Evolutionary conservation across 768 basidiomycete genomes (phyloP).

Genomic region (Mycena floridula): DNA sequence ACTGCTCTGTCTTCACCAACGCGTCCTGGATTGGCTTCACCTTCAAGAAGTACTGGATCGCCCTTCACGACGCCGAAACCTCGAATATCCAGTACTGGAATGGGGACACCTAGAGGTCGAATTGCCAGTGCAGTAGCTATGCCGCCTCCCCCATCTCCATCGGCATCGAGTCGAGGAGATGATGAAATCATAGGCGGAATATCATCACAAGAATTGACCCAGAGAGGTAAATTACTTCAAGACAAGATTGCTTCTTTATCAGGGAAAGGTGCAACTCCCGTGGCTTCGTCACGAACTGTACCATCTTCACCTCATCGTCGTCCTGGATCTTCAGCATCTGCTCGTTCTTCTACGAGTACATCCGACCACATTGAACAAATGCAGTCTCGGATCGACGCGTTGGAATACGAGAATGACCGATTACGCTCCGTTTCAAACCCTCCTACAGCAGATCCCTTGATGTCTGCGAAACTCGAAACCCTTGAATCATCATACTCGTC

Average conservation of each 20-base stretch:
- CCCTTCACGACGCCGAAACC: conserved; percentile 70
- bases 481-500: conserved; percentile 12
- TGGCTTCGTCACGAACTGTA: conserved; percentile 9
- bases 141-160: conserved; percentile 75
- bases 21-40: conserved; percentile 23
- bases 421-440: conserved; percentile 31
- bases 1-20: conserved; percentile 19
- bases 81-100: conserved; percentile 27
- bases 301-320: conserved; percentile 27
- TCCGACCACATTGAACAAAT: conserved; percentile 29
- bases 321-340: conserved; percentile 6
- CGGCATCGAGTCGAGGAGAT: conserved; percentile 10
- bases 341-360: conserved; percentile 2
- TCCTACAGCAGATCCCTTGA: conserved; percentile 26
- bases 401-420: conserved; percentile 68
- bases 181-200: conserved; percentile 4
- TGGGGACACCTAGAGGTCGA: conserved; percentile 55
- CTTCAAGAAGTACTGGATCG: conserved; percentile 39
- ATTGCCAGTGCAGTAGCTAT: conserved; percentile 71
- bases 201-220: conserved; percentile 28
- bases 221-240: conserved; percentile 35
- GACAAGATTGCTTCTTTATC: conserved; percentile 42
- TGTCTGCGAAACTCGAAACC: conserved; percentile 38
- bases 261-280: conserved; percentile 15
- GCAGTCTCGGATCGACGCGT: conserved; percentile 47